phyloP scores from a whole-genome alignment of 371 early-diverging fungal genomes.

The Mucor velutinosus region DNA sequence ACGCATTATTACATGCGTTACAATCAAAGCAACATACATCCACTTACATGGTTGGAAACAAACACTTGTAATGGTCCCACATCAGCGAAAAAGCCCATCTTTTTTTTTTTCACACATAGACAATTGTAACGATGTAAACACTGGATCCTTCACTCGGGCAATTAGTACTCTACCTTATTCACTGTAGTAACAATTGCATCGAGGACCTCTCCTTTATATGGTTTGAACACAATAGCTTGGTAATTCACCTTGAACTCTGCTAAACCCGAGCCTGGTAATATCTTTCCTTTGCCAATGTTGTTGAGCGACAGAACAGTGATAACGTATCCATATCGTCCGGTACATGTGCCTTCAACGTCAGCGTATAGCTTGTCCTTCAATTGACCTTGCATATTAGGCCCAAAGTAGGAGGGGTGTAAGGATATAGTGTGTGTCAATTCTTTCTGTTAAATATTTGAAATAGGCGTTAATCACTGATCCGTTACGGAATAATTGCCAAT shows the following conservation, averaged over 20 bases:
- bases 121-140: neutral
- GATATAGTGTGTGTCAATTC: conserved; percentile 87
- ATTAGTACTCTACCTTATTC: conserved; percentile 71
- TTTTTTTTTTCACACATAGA: neutral
- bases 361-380: conserved; percentile 80
- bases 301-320: conserved; percentile 83
- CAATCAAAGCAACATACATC: neutral
- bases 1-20: neutral
- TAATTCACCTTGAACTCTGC: conserved; percentile 96
- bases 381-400: conserved; percentile 79
- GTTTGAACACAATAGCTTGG: conserved; percentile 97
- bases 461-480: neutral
- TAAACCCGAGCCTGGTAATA: conserved; percentile 85
- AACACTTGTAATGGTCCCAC: conserved; percentile 98
- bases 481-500: neutral
- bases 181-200: conserved; percentile 96
- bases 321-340: conserved; percentile 92
- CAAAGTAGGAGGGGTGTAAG: conserved; percentile 92
- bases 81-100: conserved; percentile 97
- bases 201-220: conserved; percentile 96
- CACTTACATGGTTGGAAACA: conserved; percentile 84
- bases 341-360: conserved; percentile 96
- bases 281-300: conserved; percentile 82
- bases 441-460: conserved; percentile 54
- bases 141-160: neutral